Percentiles rank a stretch among this genome's conserved stretches.
Evolutionary conservation across 345 rosid species (phyloP).

Genomic region (Lenwebbia sp.): DNA sequence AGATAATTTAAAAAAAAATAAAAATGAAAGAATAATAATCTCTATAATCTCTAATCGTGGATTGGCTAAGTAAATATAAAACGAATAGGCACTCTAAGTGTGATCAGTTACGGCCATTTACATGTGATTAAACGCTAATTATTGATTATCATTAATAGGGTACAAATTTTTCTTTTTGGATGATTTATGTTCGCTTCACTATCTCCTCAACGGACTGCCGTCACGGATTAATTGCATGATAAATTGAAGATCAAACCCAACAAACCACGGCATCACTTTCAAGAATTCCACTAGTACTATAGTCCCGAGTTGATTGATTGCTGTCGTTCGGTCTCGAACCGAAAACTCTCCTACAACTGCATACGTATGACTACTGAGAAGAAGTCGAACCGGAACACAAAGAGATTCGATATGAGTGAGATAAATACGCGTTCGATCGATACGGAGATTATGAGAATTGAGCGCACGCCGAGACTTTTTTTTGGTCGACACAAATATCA

Average conservation of each 20-base stretch:
- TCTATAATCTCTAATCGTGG: too few relatives aligned
- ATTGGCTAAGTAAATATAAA: neutral
- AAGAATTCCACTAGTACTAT: neutral
- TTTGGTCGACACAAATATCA: too few relatives aligned
- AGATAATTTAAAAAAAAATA: neutral
- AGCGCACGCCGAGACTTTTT: too few relatives aligned
- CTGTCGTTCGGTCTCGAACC: neutral
- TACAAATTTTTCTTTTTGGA: neutral
- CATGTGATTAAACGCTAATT: neutral
- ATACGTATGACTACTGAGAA: neutral
- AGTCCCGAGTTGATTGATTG: neutral
- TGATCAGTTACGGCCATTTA: neutral
- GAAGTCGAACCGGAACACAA: neutral
- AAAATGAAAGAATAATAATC: neutral
- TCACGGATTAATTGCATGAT: neutral
- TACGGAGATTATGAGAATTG: neutral
- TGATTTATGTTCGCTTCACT: neutral
- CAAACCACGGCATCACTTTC: neutral
- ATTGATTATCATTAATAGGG: neutral
- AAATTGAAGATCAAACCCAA: neutral
- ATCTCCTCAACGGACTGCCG: neutral
- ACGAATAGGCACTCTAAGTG: neutral
- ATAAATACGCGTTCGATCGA: neutral
- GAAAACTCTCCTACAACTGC: neutral
- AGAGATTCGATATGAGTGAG: neutral